Base-by-base conservation (phyloP, 257 asterid genomes). In the Phtheirospermum japonicum region DNA sequence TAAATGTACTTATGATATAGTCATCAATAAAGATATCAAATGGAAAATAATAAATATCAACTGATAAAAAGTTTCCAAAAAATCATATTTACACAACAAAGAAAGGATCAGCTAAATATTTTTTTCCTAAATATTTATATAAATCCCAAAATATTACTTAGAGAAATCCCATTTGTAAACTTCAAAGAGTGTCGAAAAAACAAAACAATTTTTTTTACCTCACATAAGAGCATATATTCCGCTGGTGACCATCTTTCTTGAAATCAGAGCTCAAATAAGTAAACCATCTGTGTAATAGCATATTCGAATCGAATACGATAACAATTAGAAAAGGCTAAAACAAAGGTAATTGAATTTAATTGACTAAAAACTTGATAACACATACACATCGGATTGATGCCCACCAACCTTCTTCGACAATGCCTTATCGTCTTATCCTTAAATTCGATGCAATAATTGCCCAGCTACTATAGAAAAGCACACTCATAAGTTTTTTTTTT, bases 211-310 rank as follows among this genome's bases (percentile, higher is more conserved):
- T 16, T 18, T 30, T 12, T 40, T 76, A 93, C 99, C 99, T 93
- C 95, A 60, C 99, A 93, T 40, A 93, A 77, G 66, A 93, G 92
- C 87, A 87, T 69, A 64, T 93, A 97, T 79, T 93, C 99, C 80
- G 89, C 99, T 26, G 97, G 96, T 20, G 97, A 85, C 99, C 99
- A 93, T 65, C 97, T 81, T 83, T 93, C 94, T 93, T 93, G 87
- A 93, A 93, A 77, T 89, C 99, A 56, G 99, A 89, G 75, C 87
- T 93, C 86, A 93, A 82, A 81, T 93, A 93, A 71, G 97, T 89
- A 77, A 70, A 93, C 99, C 99, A 93, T 81, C 99, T 93, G 82
- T 52, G 0, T 3, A 9, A 61, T 16, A 53, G 39, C 67, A 68
- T n/a, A 75, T 63, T 32, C 37, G 49, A 61, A 58, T 54, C n/a